Percentiles rank a stretch among this genome's conserved stretches.
Conservation (phyloP, 345 rosid genomes). For the Rhodamnia argentea region DNA sequence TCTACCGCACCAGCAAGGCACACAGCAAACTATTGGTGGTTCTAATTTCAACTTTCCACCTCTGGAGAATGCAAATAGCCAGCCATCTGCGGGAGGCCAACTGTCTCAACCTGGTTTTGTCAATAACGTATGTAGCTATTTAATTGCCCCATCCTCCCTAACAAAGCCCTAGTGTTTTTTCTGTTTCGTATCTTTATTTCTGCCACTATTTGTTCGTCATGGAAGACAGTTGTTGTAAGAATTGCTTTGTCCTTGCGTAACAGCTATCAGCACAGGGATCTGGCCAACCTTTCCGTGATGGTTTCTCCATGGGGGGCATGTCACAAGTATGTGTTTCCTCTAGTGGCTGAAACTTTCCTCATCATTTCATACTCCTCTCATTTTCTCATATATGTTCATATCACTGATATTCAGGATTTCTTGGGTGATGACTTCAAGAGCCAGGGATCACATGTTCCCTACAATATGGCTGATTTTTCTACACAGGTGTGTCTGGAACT, state of each 20-base stretch:
- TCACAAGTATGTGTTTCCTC: slow-evolving; percentile 54
- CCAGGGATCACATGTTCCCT: slow-evolving; percentile 94
- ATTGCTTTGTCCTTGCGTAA: slow-evolving; percentile 1
- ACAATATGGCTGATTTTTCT: slow-evolving; percentile 78
- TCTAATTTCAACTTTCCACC: slow-evolving; percentile 65
- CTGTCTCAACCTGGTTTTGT: slow-evolving; percentile 95
- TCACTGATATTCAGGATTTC: slow-evolving; percentile 53
- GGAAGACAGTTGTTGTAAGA: slow-evolving; percentile 1
- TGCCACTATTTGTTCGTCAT: neutral
- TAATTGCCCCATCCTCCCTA: neutral
- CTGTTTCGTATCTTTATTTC: neutral
- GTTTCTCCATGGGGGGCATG: slow-evolving; percentile 94
- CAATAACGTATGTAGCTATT: slow-evolving; percentile 32
- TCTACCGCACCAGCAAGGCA: slow-evolving; percentile 71
- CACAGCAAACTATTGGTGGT: slow-evolving; percentile 71
- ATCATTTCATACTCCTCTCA: neutral
- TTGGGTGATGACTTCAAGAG: slow-evolving; percentile 96
- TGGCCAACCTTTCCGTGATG: slow-evolving; percentile 89
- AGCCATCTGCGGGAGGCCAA: slow-evolving; percentile 86
- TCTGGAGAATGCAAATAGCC: slow-evolving; percentile 81
- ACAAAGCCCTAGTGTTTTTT: neutral
- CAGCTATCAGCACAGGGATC: slow-evolving; percentile 77
- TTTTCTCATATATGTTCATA: neutral
- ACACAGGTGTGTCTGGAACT: slow-evolving; percentile 51
- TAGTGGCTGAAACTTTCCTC: neutral